phyloP scores from a whole-genome alignment of 1,284 basidiomycete genomes.

The Ustilago nuda region DNA sequence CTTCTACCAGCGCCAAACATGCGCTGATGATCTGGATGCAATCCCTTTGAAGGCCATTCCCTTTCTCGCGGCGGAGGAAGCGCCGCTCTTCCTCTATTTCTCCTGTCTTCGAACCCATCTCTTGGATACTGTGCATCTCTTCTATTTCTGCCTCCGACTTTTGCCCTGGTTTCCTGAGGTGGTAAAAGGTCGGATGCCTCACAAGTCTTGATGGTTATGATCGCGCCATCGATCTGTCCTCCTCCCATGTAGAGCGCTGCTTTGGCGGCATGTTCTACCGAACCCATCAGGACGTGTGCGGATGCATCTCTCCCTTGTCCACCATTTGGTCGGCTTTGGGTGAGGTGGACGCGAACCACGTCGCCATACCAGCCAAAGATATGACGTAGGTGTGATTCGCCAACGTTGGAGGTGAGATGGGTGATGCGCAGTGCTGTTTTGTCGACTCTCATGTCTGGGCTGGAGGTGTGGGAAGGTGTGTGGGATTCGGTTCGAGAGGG shows the following conservation, averaged over 20 bases:
- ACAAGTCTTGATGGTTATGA: constrained; percentile 22
- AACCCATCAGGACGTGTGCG: constrained; percentile 34
- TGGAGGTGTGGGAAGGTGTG: neutral
- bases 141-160: neutral
- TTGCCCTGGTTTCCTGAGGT: no score
- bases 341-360: constrained; percentile 18
- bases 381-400: constrained; percentile 43
- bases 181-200: neutral
- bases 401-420: constrained; percentile 33
- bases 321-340: neutral
- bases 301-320: neutral
- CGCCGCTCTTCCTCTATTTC: neutral
- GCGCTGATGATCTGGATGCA: constrained; percentile 23
- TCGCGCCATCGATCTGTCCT: constrained; percentile 58
- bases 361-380: constrained; percentile 56
- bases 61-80: neutral
- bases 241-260: constrained; percentile 55
- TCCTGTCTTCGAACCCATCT: neutral
- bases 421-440: constrained; percentile 38
- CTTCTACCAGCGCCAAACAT: neutral
- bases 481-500: neutral
- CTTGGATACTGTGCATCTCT: neutral
- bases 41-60: neutral
- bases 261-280: constrained; percentile 29
- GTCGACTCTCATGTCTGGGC: constrained; percentile 1